These are phyloP conservation scores for Sabuloglossum arenarium DNA, from an alignment of 495 filamentous ascomycete species.

Conservation along the genomic window DNA sequence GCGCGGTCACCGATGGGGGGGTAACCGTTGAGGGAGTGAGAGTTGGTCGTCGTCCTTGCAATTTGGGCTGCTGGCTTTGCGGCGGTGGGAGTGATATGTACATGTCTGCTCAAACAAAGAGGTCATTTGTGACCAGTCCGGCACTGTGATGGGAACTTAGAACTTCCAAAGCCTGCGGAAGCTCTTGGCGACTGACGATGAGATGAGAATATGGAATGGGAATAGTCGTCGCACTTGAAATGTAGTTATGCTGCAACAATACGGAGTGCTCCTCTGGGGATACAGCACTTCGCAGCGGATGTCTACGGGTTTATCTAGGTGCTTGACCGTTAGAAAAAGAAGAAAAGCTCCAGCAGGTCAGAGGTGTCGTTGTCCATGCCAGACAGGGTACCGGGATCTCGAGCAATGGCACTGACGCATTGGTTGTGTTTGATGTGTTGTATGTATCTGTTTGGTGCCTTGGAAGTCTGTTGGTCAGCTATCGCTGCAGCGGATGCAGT, in stretches of 20 bases:
- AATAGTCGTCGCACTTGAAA: background rate
- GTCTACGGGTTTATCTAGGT: background rate
- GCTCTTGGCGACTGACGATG: background rate
- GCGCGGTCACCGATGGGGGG: background rate
- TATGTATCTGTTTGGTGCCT: background rate
- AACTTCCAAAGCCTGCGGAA: background rate
- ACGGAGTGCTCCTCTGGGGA: no score
- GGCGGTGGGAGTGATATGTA: conserved; percentile 1
- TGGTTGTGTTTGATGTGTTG: conserved; percentile 2
- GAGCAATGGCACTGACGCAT: background rate
- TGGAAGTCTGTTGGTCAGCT: background rate
- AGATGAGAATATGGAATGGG: background rate
- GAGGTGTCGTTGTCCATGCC: background rate
- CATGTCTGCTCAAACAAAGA: background rate
- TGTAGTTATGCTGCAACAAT: background rate
- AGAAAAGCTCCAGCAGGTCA: background rate
- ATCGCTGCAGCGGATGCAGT: background rate
- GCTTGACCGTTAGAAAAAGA: background rate
- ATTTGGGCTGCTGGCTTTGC: background rate
- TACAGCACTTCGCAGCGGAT: background rate
- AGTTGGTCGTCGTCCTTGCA: background rate
- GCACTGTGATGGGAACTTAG: background rate
- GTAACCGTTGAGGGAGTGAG: conserved; percentile 3
- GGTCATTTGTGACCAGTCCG: no score
- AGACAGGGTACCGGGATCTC: background rate